A percentile compares a stretch with the other conserved stretches of the same genome.
These are phyloP conservation scores for Botrytis pseudocinerea DNA, from an alignment of 2,329 filamentous ascomycete genomes.

Conservation along the genomic window DNA sequence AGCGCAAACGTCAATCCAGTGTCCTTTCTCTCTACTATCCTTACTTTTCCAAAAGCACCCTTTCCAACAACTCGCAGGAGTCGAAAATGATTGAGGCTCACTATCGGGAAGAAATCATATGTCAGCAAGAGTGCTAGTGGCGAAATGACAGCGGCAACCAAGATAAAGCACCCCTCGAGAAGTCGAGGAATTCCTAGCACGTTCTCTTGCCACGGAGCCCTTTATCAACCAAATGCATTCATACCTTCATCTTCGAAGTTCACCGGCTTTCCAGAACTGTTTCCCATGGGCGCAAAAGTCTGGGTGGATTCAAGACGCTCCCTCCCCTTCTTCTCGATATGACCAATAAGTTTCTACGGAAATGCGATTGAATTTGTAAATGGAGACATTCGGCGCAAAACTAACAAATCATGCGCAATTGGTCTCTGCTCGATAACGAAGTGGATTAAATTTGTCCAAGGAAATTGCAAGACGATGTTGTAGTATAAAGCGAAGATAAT, in stretches of 20 bases:
- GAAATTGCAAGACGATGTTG: background rate
- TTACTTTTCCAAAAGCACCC: constrained; percentile 97
- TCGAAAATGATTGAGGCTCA: constrained; percentile 96
- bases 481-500: constrained; percentile 3
- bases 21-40: constrained; percentile 97
- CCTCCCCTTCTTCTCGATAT: background rate
- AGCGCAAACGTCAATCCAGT: constrained; percentile 90
- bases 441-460: background rate
- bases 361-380: constrained; percentile 12
- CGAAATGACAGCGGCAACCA: background rate
- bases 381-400: constrained; percentile 20
- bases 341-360: background rate
- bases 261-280: constrained; percentile 91
- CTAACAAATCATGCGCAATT: constrained; percentile 10
- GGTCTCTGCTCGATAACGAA: background rate
- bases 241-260: constrained; percentile 90
- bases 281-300: constrained; percentile 68
- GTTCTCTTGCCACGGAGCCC: constrained; percentile 4
- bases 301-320: background rate
- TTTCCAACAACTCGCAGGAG: constrained; percentile 93
- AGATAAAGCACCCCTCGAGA: background rate
- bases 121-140: constrained; percentile 27
- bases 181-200: background rate
- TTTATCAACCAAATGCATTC: constrained; percentile 39
- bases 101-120: constrained; percentile 49